Base-by-base conservation (phyloP, 345 rosid genomes). In the Hirschfeldia incana region DNA sequence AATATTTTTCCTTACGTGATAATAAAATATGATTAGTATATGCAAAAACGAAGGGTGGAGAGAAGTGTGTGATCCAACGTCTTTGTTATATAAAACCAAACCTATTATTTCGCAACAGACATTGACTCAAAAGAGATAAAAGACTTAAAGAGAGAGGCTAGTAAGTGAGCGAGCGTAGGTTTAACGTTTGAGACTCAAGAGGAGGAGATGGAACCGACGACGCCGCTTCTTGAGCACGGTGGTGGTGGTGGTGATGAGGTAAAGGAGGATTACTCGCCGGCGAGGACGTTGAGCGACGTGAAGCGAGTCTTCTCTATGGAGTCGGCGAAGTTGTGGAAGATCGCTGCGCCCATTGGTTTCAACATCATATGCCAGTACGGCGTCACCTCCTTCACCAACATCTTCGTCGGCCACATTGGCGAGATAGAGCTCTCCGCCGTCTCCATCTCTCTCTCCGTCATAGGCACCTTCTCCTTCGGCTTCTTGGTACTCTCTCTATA, bases 381-480 rank as follows among this genome's bases (percentile, higher is more conserved):
- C 1, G 84, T 87, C 3, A 85, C 76, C 75, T 85, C 91, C 26
- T 36, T 84, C 65, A 86, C 94, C 33, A 86, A 49, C 60, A 88
- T 90, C 21, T 90, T 90, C 13, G 94, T 79, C 0, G 94, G 97
- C 1, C 97, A 92, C 37, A 75, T 92, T 46, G 92, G 94, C 3
- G 90, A 83, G 4, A 8, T 87, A 13, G 86, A 90, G 82, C 97
- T 92, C 82, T 86, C 92, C 26, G 92, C 88, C 26, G 89, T 90
- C 15, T 74, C 92, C 5, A 85, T 92, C 32, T 81, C 91, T 16
- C 88, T 87, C 63, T 84, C 91, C 13, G 97, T 88, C 69, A 82
- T 90, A n/a, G 90, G 90, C 11, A 84, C 88, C 39, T 92, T 90
- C 87, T 83, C 92, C 75, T 92, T 90, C 68, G 92, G 97, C 28